These are phyloP conservation scores for Pugionium cornutum DNA, from an alignment of 345 rosid species.

Conservation along the genomic window DNA sequence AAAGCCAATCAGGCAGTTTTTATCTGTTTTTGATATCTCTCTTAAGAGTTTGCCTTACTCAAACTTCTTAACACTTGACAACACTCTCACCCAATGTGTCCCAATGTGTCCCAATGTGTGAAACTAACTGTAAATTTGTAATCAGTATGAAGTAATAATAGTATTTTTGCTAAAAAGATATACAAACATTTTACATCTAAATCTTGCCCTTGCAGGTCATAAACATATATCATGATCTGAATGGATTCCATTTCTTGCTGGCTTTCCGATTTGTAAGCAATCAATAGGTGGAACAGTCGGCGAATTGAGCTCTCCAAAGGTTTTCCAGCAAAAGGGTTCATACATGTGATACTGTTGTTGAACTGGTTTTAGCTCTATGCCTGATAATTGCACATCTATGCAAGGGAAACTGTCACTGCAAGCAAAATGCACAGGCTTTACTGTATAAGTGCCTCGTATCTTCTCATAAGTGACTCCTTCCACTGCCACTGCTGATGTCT, in stretches of 20 bases:
- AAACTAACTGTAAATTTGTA: conserved; percentile 14
- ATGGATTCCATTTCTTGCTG: conserved; percentile 65
- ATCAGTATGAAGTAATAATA: conserved; percentile 9
- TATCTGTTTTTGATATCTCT: background rate
- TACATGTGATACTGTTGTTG: conserved; percentile 74
- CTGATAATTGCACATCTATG: conserved; percentile 65
- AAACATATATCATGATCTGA: conserved; percentile 61
- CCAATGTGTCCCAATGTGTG: background rate
- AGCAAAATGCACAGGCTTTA: conserved; percentile 62
- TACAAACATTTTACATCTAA: conserved; percentile 35
- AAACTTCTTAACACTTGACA: conserved; percentile 11
- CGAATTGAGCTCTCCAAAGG: conserved; percentile 74
- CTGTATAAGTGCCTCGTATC: conserved; percentile 86
- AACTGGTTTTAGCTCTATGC: conserved; percentile 68
- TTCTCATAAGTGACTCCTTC: conserved; percentile 84
- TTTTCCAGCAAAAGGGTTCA: conserved; percentile 93
- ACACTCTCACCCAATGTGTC: conserved; percentile 3
- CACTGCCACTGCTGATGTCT: conserved; percentile 76
- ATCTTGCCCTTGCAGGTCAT: conserved; percentile 33
- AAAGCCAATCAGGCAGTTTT: background rate
- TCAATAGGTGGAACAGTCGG: conserved; percentile 83
- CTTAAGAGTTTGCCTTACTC: conserved; percentile 21
- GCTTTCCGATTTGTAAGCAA: conserved; percentile 87
- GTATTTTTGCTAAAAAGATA: conserved; percentile 1
- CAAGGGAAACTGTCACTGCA: conserved; percentile 55